A percentile compares a stretch with the other conserved stretches of the same genome.
Conservation (phyloP, 257 asterid genomes). For the Ligustrum vulgare region DNA sequence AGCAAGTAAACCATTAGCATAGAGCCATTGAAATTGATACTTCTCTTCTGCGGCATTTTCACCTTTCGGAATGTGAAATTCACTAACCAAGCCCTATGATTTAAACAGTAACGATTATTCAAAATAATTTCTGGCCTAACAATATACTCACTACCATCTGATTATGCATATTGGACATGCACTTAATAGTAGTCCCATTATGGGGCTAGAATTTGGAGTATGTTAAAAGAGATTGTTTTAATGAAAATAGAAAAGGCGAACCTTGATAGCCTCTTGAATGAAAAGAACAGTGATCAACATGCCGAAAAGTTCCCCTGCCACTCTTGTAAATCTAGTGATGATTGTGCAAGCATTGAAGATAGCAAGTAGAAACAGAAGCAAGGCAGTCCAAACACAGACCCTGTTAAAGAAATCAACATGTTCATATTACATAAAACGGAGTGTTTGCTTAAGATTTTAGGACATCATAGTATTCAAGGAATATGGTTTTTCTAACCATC, state of each 20-base stretch:
- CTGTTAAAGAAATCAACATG: slow-evolving; percentile 24
- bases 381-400: slow-evolving; percentile 67
- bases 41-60: slow-evolving; percentile 33
- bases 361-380: slow-evolving; percentile 55
- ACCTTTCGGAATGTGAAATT: slow-evolving; percentile 46
- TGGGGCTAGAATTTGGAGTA: neutral
- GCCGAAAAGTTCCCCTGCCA: slow-evolving; percentile 93
- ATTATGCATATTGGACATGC: neutral
- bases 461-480: neutral
- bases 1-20: slow-evolving; percentile 52
- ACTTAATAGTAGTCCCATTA: neutral
- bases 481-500: slow-evolving; percentile 52
- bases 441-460: neutral
- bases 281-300: slow-evolving; percentile 86
- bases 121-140: neutral
- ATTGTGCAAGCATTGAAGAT: slow-evolving; percentile 52
- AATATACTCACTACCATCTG: neutral
- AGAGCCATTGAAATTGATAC: slow-evolving; percentile 47
- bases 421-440: neutral
- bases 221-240: neutral
- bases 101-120: slow-evolving; percentile 9
- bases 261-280: slow-evolving; percentile 90
- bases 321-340: slow-evolving; percentile 70
- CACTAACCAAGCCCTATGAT: slow-evolving; percentile 51
- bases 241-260: slow-evolving; percentile 16